These are phyloP conservation scores for Kregervanrija delftensis DNA, from an alignment of 805 yeast genomes.

Conservation along the genomic window DNA sequence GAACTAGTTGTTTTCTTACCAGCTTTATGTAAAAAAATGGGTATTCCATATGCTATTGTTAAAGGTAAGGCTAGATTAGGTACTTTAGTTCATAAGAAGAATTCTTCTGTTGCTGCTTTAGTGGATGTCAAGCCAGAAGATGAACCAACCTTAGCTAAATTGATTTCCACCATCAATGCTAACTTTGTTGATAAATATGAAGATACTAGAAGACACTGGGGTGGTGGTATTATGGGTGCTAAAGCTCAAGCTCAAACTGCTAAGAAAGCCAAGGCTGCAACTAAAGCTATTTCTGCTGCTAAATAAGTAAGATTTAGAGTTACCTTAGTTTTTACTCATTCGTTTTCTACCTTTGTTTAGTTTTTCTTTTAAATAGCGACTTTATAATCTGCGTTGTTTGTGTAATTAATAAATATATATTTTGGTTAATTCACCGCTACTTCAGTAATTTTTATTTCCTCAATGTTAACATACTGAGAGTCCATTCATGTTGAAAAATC, in stretches of 20 bases:
- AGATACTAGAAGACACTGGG: conserved; percentile 98
- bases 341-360: no score
- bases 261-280: conserved; percentile 55
- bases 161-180: conserved; percentile 87
- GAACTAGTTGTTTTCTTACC: conserved; percentile 97
- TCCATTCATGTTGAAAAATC: no score
- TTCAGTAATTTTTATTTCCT: no score
- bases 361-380: no score
- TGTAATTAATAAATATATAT: no score
- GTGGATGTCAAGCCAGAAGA: conserved; percentile 94
- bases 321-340: no score
- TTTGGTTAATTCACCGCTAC: no score
- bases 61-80: conserved; percentile 99
- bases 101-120: conserved; percentile 94
- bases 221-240: conserved; percentile 98
- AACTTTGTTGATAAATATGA: conserved; percentile 93
- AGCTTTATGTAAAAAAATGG: conserved; percentile 98
- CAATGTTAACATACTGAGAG: no score
- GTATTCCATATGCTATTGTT: conserved; percentile 97
- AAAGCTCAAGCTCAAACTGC: conserved; percentile 84
- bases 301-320: background rate
- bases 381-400: no score
- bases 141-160: conserved; percentile 88
- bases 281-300: conserved; percentile 59
- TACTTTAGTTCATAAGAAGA: conserved; percentile 94